These are phyloP conservation scores for Fusarium veterinarium DNA, from an alignment of 2,329 filamentous ascomycete species.

Conservation along the genomic window DNA sequence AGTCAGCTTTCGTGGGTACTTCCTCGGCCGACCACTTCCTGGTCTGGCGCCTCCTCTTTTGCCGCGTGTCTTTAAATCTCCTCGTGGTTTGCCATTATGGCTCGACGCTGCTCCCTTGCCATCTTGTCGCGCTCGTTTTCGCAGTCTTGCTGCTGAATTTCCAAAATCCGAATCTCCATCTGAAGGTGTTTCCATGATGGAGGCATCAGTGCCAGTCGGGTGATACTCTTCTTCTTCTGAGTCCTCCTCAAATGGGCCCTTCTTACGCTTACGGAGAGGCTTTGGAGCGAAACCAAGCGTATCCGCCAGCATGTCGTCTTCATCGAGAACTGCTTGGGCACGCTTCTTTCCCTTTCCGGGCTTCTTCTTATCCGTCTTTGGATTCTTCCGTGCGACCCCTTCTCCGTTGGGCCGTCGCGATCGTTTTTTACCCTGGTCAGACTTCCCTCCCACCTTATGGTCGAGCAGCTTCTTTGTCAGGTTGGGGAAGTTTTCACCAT, in stretches of 20 bases:
- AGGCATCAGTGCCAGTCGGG: slow-evolving; percentile 40
- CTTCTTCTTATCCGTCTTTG: slow-evolving; percentile 44
- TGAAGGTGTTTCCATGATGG: slow-evolving; percentile 39
- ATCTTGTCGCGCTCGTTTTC: slow-evolving; percentile 38
- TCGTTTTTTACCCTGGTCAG: slow-evolving; percentile 45
- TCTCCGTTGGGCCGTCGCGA: slow-evolving; percentile 34
- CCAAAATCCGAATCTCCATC: slow-evolving; percentile 42
- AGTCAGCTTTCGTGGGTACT: slow-evolving; percentile 48
- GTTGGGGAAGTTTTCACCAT: slow-evolving; percentile 76
- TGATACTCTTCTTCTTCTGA: slow-evolving; percentile 49
- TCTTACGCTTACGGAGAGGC: slow-evolving; percentile 46
- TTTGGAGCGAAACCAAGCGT: slow-evolving; percentile 19
- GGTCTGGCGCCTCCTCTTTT: slow-evolving; percentile 54
- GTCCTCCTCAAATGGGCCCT: slow-evolving; percentile 42
- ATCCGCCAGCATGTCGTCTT: slow-evolving; percentile 32
- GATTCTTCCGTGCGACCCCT: slow-evolving; percentile 42
- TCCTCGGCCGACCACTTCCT: slow-evolving; percentile 54
- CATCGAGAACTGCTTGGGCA: slow-evolving; percentile 8
- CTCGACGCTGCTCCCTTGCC: slow-evolving; percentile 20
- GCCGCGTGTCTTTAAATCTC: slow-evolving; percentile 47
- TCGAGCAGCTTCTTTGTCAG: slow-evolving; percentile 60
- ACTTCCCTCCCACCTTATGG: slow-evolving; percentile 50
- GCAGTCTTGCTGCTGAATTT: slow-evolving; percentile 39
- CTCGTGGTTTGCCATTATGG: slow-evolving; percentile 30
- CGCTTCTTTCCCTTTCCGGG: slow-evolving; percentile 30